Percentiles rank a stretch among this genome's conserved stretches.
phyloP scores from a whole-genome alignment of 2,329 filamentous ascomycete species.

The Aspergillus sp. region DNA sequence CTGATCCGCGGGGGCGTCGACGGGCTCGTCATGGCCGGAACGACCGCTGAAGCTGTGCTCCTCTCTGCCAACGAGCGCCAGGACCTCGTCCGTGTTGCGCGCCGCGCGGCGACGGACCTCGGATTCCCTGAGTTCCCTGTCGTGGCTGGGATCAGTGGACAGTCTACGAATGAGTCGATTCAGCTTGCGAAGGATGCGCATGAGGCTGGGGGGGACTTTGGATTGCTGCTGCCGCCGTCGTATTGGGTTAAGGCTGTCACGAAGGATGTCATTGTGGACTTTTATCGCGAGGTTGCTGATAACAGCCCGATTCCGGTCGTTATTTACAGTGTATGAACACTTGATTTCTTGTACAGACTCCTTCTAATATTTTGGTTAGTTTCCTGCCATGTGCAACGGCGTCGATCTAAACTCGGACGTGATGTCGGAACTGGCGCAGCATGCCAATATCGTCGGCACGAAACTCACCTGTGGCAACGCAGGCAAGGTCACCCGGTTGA shows the following conservation, averaged over 20 bases:
- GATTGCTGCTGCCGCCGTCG: slow-evolving; percentile 40
- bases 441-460: slow-evolving; percentile 67
- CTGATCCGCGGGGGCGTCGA: slow-evolving; percentile 47
- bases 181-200: slow-evolving; percentile 39
- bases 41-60: slow-evolving; percentile 49
- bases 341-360: not conserved
- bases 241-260: slow-evolving; percentile 42
- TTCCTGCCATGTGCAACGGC: slow-evolving; percentile 46
- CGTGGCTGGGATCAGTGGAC: slow-evolving; percentile 42
- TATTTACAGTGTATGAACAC: slow-evolving; percentile 44
- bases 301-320: slow-evolving; percentile 40
- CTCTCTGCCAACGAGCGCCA: slow-evolving; percentile 43
- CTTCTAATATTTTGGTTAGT: slow-evolving; percentile 14
- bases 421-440: slow-evolving; percentile 57
- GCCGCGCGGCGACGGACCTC: slow-evolving; percentile 36
- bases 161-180: slow-evolving; percentile 44
- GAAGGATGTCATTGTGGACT: slow-evolving; percentile 35
- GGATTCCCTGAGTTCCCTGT: slow-evolving; percentile 38
- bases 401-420: slow-evolving; percentile 68
- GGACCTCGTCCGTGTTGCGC: slow-evolving; percentile 42
- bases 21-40: slow-evolving; percentile 47
- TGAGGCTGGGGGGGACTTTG: slow-evolving; percentile 41
- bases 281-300: slow-evolving; percentile 41
- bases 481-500: slow-evolving; percentile 63
- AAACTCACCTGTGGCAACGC: slow-evolving; percentile 75